Evolutionary conservation across 2,329 filamentous ascomycete genomes (phyloP).

Genomic region (Pseudocercospora eumusae): DNA sequence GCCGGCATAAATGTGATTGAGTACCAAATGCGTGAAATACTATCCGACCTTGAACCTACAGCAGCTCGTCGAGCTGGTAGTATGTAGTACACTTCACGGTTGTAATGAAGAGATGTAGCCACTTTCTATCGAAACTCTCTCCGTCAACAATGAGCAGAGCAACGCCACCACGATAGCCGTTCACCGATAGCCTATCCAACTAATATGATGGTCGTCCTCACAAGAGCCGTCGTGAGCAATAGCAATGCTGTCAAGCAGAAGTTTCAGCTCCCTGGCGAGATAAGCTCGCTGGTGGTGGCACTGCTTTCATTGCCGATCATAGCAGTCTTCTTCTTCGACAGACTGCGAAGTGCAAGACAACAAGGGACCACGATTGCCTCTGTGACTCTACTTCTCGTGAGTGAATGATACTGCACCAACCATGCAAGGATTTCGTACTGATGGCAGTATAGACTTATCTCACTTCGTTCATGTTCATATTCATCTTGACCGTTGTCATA

Average conservation of each 20-base stretch:
- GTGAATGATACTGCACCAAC: background rate
- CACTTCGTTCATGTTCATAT: slow-evolving; percentile 27
- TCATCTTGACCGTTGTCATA: slow-evolving; percentile 24
- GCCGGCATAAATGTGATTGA: background rate
- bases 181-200: background rate
- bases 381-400: slow-evolving; percentile 22
- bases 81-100: background rate
- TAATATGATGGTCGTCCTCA: background rate
- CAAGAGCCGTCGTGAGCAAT: slow-evolving; percentile 17
- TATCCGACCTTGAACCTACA: background rate
- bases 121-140: background rate
- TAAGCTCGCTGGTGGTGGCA: slow-evolving; percentile 18
- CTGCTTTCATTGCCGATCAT: slow-evolving; percentile 20
- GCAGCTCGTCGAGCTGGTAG: background rate
- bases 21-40: background rate
- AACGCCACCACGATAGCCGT: background rate
- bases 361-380: slow-evolving; percentile 21
- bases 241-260: slow-evolving; percentile 15
- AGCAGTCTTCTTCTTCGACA: slow-evolving; percentile 22
- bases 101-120: background rate
- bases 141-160: background rate
- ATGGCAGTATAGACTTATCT: slow-evolving; percentile 21
- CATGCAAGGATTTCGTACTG: background rate
- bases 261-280: slow-evolving; percentile 18
- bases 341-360: slow-evolving; percentile 17